Percentiles rank a stretch among this genome's conserved stretches.
phyloP scores from a whole-genome alignment of 768 basidiomycete genomes.

The Lactifluus hygrophoroides region DNA sequence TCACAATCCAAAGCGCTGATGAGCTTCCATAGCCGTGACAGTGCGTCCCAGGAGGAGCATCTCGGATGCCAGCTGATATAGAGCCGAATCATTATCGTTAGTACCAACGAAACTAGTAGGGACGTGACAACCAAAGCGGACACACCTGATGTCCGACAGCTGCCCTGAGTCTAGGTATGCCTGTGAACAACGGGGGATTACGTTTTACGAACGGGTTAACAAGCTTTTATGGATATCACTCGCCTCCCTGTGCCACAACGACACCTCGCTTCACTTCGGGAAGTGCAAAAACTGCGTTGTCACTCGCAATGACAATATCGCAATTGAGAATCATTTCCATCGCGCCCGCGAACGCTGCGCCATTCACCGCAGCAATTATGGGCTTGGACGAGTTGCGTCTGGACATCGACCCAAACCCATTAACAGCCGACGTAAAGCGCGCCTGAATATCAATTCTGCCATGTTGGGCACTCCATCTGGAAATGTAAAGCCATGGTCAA shows the following conservation, averaged over 20 bases:
- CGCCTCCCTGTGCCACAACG: constrained; percentile 62
- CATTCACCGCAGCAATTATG: constrained; percentile 73
- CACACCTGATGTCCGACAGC: not conserved
- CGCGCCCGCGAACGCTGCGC: constrained; percentile 39
- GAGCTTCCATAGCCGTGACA: not conserved
- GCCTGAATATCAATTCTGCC: constrained; percentile 35
- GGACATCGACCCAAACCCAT: constrained; percentile 49
- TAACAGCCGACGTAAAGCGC: constrained; percentile 34
- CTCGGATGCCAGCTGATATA: not conserved
- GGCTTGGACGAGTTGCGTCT: constrained; percentile 61
- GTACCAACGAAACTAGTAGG: not conserved
- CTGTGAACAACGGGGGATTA: not conserved
- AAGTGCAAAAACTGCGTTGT: constrained; percentile 25
- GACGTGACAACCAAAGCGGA: not conserved
- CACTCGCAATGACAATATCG: constrained; percentile 59
- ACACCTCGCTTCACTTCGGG: constrained; percentile 78
- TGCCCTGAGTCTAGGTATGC: not conserved
- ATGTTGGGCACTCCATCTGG: not conserved
- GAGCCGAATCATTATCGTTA: not conserved
- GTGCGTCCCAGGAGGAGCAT: not conserved
- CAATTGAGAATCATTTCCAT: constrained; percentile 47
- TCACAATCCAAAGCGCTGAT: not conserved
- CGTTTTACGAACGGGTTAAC: not conserved
- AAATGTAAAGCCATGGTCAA: not conserved
- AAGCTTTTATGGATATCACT: constrained; percentile 19